A percentile compares a stretch with the other conserved stretches of the same genome.
phyloP scores from a whole-genome alignment of 208 protist genomes.

The Trypanosoma mega region DNA sequence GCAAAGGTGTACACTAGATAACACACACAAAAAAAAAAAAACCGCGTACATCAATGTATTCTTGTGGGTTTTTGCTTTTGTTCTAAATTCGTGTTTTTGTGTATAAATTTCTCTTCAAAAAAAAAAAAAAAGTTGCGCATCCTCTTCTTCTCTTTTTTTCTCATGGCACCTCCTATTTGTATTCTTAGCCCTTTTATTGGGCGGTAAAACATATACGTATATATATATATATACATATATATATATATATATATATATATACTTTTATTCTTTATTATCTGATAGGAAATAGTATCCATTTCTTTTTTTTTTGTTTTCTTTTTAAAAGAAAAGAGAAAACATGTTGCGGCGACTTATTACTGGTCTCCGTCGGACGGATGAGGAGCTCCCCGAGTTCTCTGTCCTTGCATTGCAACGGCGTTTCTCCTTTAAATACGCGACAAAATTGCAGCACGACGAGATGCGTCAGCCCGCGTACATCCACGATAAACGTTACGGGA shows the following conservation, averaged over 20 bases:
- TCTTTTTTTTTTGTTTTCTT: not conserved
- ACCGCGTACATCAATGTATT: not conserved
- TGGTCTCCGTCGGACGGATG: constrained; percentile 2
- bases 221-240: too few relatives aligned
- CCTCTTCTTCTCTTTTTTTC: not conserved
- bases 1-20: too few relatives aligned
- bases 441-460: constrained; percentile 72
- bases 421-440: constrained; percentile 88
- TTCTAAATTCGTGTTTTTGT: not conserved
- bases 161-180: too few relatives aligned
- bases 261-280: constrained; percentile 22
- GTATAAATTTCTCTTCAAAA: constrained; percentile 18
- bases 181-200: too few relatives aligned
- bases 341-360: constrained; percentile 28
- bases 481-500: constrained; percentile 82
- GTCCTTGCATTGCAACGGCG: constrained; percentile 41
- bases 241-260: too few relatives aligned
- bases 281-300: constrained; percentile 4
- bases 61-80: constrained; percentile 10
- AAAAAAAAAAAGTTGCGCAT: constrained; percentile 11
- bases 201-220: too few relatives aligned
- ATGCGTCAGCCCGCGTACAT: constrained; percentile 82
- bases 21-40: too few relatives aligned
- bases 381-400: constrained; percentile 11
- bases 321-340: constrained; percentile 11